Evolutionary conservation across 2,329 filamentous ascomycete genomes (phyloP), one percentile per base, ranked within the genome.

Genomic region (Thyridium curvatum): DNA sequence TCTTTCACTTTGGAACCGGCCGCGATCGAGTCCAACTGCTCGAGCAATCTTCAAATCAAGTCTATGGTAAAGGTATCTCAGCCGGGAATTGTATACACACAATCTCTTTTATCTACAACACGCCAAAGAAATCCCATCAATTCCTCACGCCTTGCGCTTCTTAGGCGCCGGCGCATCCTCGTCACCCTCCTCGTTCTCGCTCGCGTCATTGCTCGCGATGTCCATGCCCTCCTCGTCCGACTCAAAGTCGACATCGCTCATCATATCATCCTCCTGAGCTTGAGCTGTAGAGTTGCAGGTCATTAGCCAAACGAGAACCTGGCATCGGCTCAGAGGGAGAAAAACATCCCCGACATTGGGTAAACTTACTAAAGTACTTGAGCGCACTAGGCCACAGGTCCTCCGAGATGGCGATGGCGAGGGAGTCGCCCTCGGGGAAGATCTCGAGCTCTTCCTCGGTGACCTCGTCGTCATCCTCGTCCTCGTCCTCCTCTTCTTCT

Each of bases 351-450:
- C 44, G 39, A 37, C 29, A 39, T 37, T n/a, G n/a, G n/a, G n/a
- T n/a, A 30, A 40, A 77, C 86, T 66, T 69, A 93, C 87, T 85
- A 67, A 93, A 97, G 67, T 93, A 94, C 61, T 86, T 87, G 60
- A 94, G 82, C 41, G 90, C 91, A 46, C 81, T 79, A 35, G 87
- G 86, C 82, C 84, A 96, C 38, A 97, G 68, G 51, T 97, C 91
- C 57, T 97, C 90, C 8, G 84, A 79, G 50, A 97, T 71, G 43
- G 80, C 73, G 46, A 88, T 74, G 30, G 89, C 90, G 35, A 97
- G 62, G 45, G 90, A 84, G 50, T 94, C 88, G 16, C 86, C 91
- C 32, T 80, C 79, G n/a, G 86, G 84, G 71, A 93, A 95, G 51
- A 94, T 83, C 63, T 96, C 91, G 35, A 83, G 73, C 39, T 82